Conservation (phyloP, 768 basidiomycete genomes). For the Hortiboletus campestris region DNA sequence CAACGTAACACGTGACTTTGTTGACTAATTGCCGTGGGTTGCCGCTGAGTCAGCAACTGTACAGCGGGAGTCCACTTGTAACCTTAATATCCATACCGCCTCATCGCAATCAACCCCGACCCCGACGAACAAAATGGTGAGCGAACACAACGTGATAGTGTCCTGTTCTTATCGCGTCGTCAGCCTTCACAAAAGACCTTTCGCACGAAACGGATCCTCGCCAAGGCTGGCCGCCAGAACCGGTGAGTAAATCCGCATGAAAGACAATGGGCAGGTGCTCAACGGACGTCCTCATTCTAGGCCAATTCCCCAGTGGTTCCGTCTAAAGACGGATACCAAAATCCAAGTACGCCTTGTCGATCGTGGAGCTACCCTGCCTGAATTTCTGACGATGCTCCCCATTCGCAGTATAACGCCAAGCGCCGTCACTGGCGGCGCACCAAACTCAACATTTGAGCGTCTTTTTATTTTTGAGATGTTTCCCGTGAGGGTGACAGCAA, state of each 20-base stretch:
- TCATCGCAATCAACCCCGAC: conserved; percentile 30
- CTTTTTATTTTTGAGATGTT: background rate
- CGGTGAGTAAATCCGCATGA: conserved; percentile 49
- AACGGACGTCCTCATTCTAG: conserved; percentile 36
- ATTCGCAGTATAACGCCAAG: conserved; percentile 82
- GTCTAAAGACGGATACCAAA: conserved; percentile 93
- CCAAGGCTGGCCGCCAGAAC: conserved; percentile 96
- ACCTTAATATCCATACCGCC: conserved; percentile 33
- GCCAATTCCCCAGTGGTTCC: conserved; percentile 99
- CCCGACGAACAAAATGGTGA: conserved; percentile 49
- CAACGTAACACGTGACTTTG: background rate
- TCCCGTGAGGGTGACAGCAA: background rate
- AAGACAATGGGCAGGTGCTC: background rate
- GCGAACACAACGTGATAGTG: conserved; percentile 11
- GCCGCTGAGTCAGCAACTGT: conserved; percentile 40
- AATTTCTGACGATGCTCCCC: background rate
- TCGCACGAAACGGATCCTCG: conserved; percentile 94
- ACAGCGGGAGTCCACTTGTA: conserved; percentile 31
- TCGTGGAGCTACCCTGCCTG: background rate
- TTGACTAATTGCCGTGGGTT: conserved; percentile 8
- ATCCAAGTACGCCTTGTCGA: conserved; percentile 59
- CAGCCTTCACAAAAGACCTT: conserved; percentile 99
- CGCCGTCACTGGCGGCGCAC: conserved; percentile 99
- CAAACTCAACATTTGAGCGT: conserved; percentile 88
- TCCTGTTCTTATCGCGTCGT: conserved; percentile 2